Conservation (phyloP, 1,284 basidiomycete species). For the Flammula alnicola region DNA sequence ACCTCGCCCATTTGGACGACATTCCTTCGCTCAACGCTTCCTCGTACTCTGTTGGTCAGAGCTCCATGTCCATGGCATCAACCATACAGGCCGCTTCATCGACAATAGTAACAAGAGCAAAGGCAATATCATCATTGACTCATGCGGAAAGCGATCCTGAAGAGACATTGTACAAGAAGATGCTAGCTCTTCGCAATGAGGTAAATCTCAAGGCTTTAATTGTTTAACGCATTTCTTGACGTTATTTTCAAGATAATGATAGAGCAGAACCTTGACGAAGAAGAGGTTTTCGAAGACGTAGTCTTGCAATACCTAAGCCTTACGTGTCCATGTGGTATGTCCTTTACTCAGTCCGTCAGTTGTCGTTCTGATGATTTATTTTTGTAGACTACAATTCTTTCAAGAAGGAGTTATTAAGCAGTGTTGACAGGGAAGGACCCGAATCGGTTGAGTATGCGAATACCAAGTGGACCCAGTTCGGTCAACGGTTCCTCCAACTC, state of each 20-base stretch:
- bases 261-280: conserved; percentile 22
- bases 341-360: background rate
- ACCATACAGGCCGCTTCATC: background rate
- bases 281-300: conserved; percentile 38
- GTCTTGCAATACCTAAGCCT: conserved; percentile 37
- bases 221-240: background rate
- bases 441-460: conserved; percentile 15
- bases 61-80: background rate
- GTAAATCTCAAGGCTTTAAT: conserved; percentile 17
- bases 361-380: background rate
- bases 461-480: conserved; percentile 24
- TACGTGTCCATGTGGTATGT: conserved; percentile 39
- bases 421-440: conserved; percentile 18
- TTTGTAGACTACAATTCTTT: conserved; percentile 35
- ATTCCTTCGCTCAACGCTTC: conserved; percentile 12
- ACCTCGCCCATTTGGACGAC: conserved; percentile 1
- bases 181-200: conserved; percentile 34
- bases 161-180: conserved; percentile 12
- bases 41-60: conserved; percentile 7
- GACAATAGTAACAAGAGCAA: background rate
- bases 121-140: background rate
- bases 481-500: conserved; percentile 28
- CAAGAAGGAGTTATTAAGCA: conserved; percentile 23
- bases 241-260: conserved; percentile 29
- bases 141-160: background rate